Percentiles rank a stretch among this genome's conserved stretches.
phyloP scores from a whole-genome alignment of 352 stramenopile species.

The Phytophthora pisi region DNA sequence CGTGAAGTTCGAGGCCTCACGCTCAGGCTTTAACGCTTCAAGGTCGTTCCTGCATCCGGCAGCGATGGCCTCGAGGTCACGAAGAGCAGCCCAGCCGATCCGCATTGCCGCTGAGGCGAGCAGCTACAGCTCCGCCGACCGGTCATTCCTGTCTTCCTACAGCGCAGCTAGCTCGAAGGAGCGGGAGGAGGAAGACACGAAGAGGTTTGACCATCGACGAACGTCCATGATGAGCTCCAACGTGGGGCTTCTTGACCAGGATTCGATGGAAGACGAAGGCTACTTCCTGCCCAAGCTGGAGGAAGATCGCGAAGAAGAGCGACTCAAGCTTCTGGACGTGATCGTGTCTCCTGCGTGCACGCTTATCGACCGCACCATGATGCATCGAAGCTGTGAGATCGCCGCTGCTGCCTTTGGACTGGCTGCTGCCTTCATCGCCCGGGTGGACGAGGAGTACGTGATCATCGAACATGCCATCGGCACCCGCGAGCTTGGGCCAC shows the following conservation, averaged over 20 bases:
- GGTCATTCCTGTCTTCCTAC: slow-evolving; percentile 21
- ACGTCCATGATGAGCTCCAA: slow-evolving; percentile 66
- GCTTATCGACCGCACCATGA: slow-evolving; percentile 58
- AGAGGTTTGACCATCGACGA: slow-evolving; percentile 35
- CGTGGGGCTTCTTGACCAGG: slow-evolving; percentile 53
- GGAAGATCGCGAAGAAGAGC: slow-evolving; percentile 40
- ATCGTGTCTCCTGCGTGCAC: slow-evolving; percentile 65
- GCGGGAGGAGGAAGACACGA: slow-evolving; percentile 33
- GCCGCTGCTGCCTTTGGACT: slow-evolving; percentile 54
- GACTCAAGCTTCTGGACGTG: slow-evolving; percentile 54
- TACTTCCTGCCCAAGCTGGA: slow-evolving; percentile 56
- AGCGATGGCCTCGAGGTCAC: slow-evolving; percentile 26
- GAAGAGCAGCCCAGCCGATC: slow-evolving; percentile 26
- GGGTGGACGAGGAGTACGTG: slow-evolving; percentile 54
- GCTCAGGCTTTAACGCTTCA: slow-evolving; percentile 27
- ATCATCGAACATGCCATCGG: slow-evolving; percentile 59
- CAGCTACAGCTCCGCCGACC: slow-evolving; percentile 47
- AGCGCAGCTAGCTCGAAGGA: slow-evolving; percentile 32
- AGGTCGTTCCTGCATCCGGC: slow-evolving; percentile 60
- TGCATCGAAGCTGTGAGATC: slow-evolving; percentile 62
- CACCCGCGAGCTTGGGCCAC: slow-evolving; percentile 22
- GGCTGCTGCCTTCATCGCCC: slow-evolving; percentile 55
- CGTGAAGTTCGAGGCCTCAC: slow-evolving; percentile 16
- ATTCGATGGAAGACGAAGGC: slow-evolving; percentile 41
- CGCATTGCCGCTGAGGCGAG: slow-evolving; percentile 46